Percentiles rank a stretch among this genome's conserved stretches.
These are phyloP conservation scores for Bertia moriformis DNA, from an alignment of 2,329 filamentous ascomycete species.

Conservation along the genomic window DNA sequence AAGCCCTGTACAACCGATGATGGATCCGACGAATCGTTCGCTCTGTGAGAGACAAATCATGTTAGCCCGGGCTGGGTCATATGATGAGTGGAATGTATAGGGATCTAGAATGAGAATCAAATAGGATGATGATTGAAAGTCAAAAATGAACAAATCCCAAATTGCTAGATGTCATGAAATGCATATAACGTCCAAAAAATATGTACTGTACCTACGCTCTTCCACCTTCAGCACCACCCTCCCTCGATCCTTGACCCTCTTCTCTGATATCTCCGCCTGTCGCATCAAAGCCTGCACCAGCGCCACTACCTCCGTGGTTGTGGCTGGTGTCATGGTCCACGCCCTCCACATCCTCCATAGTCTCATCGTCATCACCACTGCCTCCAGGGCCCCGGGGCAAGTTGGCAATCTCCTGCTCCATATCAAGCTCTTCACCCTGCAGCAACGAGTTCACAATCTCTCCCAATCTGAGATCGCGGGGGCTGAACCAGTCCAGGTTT, in stretches of 20 bases:
- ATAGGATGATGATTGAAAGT: slow-evolving; percentile 3
- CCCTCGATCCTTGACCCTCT: slow-evolving; percentile 75
- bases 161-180: slow-evolving; percentile 3
- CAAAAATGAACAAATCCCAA: slow-evolving; percentile 2
- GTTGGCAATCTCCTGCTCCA: slow-evolving; percentile 56
- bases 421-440: slow-evolving; percentile 77
- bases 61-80: too few relatives aligned
- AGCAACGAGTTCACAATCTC: slow-evolving; percentile 73
- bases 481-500: slow-evolving; percentile 67
- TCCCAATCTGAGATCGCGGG: slow-evolving; percentile 73
- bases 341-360: slow-evolving; percentile 65
- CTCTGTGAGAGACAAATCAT: slow-evolving; percentile 38
- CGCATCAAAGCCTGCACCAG: slow-evolving; percentile 72
- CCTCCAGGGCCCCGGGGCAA: slow-evolving; percentile 22
- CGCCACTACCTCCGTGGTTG: slow-evolving; percentile 46
- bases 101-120: too few relatives aligned
- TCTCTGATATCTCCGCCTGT: slow-evolving; percentile 84
- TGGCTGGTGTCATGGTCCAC: slow-evolving; percentile 37
- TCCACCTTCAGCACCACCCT: slow-evolving; percentile 89
- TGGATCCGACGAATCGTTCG: slow-evolving; percentile 48
- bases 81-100: too few relatives aligned
- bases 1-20: slow-evolving; percentile 75
- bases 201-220: slow-evolving; percentile 80
- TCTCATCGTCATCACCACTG: slow-evolving; percentile 57
- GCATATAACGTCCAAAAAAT: slow-evolving; percentile 3